Percentiles rank a stretch among this genome's conserved stretches.
phyloP scores from a whole-genome alignment of 805 yeast species.

The Scheffersomyces spartinae region DNA sequence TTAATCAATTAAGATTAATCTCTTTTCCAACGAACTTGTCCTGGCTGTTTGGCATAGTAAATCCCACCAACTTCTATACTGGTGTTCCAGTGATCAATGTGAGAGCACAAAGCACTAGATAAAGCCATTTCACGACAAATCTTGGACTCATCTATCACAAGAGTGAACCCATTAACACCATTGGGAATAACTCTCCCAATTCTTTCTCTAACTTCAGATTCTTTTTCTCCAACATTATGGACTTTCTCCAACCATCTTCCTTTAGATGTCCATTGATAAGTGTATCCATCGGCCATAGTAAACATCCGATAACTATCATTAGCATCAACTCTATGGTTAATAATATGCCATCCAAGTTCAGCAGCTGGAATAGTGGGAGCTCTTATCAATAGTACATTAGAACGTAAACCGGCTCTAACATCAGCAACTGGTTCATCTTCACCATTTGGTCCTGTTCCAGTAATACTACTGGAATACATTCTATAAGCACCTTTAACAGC shows the following conservation, averaged over 20 bases:
- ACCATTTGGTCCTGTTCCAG: conserved; percentile 33
- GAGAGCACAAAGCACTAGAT: conserved; percentile 47
- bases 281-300: conserved; percentile 45
- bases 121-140: conserved; percentile 49
- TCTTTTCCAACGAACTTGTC: conserved; percentile 44
- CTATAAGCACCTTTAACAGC: conserved; percentile 59
- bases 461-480: conserved; percentile 34
- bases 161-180: conserved; percentile 42
- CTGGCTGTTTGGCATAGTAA: conserved; percentile 40
- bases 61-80: conserved; percentile 52
- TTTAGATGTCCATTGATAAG: conserved; percentile 55
- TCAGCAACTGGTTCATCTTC: conserved; percentile 49
- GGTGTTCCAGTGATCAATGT: conserved; percentile 61
- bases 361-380: conserved; percentile 38
- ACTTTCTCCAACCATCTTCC: conserved; percentile 50
- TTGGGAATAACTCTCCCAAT: conserved; percentile 49
- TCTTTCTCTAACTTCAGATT: conserved; percentile 51
- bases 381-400: conserved; percentile 44
- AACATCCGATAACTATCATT: conserved; percentile 50
- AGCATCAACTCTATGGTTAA: conserved; percentile 50
- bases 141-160: conserved; percentile 41
- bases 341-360: conserved; percentile 55
- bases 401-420: conserved; percentile 47
- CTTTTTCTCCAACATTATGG: conserved; percentile 49
- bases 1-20: too few species aligned